Conservation (phyloP, 805 yeast genomes). For the Suhomyces kilbournensis region DNA sequence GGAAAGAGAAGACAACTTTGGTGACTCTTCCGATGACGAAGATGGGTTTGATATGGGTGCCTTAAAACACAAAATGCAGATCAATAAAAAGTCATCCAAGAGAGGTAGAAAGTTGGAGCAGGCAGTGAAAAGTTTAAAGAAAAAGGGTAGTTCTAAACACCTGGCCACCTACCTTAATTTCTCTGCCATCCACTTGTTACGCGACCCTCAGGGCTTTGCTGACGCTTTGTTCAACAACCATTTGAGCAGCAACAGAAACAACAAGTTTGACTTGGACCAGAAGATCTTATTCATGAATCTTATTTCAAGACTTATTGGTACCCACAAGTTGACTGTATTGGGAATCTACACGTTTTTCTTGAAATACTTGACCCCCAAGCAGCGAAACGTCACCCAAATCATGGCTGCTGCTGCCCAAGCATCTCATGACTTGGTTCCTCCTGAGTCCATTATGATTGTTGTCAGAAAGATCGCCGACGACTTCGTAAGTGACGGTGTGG, state of each 20-base stretch:
- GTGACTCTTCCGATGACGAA: constrained; percentile 68
- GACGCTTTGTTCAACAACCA: constrained; percentile 75
- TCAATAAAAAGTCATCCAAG: constrained; percentile 79
- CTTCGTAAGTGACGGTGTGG: constrained; percentile 97
- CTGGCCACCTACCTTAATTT: constrained; percentile 77
- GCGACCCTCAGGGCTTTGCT: constrained; percentile 98
- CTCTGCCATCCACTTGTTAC: constrained; percentile 87
- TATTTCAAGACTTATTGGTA: constrained; percentile 85
- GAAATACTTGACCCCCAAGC: constrained; percentile 91
- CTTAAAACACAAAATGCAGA: constrained; percentile 74
- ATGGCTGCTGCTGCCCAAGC: constrained; percentile 98
- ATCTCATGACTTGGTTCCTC: constrained; percentile 94
- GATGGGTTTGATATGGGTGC: constrained; percentile 69
- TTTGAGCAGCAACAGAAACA: constrained; percentile 63
- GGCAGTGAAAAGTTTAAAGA: constrained; percentile 68
- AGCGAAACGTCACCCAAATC: constrained; percentile 88
- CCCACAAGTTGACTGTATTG: constrained; percentile 86
- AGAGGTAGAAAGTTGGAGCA: constrained; percentile 75
- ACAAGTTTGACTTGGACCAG: constrained; percentile 79
- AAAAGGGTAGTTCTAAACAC: constrained; percentile 53
- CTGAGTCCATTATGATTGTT: constrained; percentile 77
- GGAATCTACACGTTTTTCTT: constrained; percentile 87
- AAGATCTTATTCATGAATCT: constrained; percentile 85
- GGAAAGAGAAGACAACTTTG: constrained; percentile 82
- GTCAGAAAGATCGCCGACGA: constrained; percentile 94